Evolutionary conservation across 306 rosid species (phyloP).

Genomic region (Malus orientalis): DNA sequence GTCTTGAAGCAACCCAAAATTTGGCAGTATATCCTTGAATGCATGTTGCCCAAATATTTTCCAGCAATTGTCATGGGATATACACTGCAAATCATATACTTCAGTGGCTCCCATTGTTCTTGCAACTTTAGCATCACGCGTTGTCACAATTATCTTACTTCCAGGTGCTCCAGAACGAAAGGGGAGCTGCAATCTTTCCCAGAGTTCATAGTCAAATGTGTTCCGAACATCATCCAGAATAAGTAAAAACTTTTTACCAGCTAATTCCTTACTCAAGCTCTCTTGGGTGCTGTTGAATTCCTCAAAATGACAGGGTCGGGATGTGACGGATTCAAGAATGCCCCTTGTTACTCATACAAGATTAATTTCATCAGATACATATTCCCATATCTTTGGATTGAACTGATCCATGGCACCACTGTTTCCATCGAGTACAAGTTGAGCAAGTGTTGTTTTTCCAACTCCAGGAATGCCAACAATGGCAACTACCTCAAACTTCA

Average conservation of each 20-base stretch:
- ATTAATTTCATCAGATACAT: not conserved
- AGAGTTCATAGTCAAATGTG: not conserved
- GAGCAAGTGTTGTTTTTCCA: conserved; percentile 12
- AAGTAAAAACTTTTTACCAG: conserved; percentile 1
- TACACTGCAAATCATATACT: not conserved
- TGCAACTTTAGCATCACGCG: conserved; percentile 4
- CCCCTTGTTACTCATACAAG: not conserved
- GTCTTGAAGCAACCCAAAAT: not conserved
- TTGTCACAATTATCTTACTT: conserved; percentile 17
- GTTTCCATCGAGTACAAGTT: not conserved
- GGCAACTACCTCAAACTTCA: not conserved
- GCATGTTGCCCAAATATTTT: conserved; percentile 15
- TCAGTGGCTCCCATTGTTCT: not conserved
- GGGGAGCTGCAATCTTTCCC: not conserved
- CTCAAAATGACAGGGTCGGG: accelerated
- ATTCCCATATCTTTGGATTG: not conserved
- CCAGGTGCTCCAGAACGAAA: not conserved
- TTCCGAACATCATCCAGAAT: conserved; percentile 21
- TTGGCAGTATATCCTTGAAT: not conserved
- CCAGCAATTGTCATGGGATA: not conserved
- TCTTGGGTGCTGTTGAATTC: not conserved
- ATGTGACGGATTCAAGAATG: not conserved
- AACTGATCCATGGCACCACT: not conserved
- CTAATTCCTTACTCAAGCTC: not conserved
- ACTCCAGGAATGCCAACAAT: not conserved